These are phyloP conservation scores for Trichocladium uniseriatum DNA, from an alignment of 495 filamentous ascomycete genomes.

Conservation along the genomic window DNA sequence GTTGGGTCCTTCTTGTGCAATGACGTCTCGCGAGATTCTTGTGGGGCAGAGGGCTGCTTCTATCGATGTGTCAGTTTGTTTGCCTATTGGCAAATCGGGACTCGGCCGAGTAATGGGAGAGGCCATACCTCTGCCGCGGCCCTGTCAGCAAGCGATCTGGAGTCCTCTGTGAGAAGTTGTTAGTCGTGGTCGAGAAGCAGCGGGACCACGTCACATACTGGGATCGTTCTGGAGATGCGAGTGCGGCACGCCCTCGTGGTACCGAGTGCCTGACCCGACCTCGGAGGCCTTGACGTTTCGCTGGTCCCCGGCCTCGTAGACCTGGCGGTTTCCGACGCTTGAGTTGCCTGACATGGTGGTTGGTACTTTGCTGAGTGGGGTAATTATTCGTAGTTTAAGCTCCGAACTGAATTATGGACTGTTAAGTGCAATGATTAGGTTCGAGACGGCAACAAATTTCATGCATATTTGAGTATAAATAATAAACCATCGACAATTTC, in stretches of 20 bases:
- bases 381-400: too few relatives aligned
- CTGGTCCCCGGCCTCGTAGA: constrained; percentile 57
- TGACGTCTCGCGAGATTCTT: constrained; percentile 44
- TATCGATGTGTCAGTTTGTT: background rate
- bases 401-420: too few relatives aligned
- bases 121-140: constrained; percentile 46
- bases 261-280: constrained; percentile 40
- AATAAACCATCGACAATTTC: too few relatives aligned
- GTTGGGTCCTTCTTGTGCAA: constrained; percentile 57
- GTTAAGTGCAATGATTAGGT: too few relatives aligned
- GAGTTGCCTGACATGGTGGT: constrained; percentile 32
- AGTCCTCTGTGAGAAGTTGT: constrained; percentile 50
- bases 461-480: too few relatives aligned
- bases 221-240: constrained; percentile 64
- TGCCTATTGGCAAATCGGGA: background rate
- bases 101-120: background rate
- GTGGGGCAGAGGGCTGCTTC: constrained; percentile 10
- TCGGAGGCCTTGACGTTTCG: constrained; percentile 53
- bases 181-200: background rate
- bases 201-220: constrained; percentile 37
- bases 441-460: too few relatives aligned
- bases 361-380: background rate
- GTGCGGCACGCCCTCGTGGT: constrained; percentile 55
- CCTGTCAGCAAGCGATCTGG: constrained; percentile 70
- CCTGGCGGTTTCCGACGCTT: constrained; percentile 31